phyloP scores from a whole-genome alignment of 805 yeast species.

The Yamadazyma philogaea region DNA sequence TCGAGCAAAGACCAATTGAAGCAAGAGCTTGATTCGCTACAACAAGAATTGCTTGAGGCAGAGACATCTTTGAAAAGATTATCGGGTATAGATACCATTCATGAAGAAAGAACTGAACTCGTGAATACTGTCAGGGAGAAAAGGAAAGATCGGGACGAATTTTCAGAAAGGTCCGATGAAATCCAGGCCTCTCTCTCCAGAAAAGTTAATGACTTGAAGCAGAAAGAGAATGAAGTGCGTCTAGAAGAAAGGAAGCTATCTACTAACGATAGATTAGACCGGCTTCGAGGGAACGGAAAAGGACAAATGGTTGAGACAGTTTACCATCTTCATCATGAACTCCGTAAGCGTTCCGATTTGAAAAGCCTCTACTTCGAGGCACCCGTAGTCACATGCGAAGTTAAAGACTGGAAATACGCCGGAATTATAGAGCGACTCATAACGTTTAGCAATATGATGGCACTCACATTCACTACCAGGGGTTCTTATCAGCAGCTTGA shows the following conservation, averaged over 20 bases:
- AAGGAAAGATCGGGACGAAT: slow-evolving; percentile 12
- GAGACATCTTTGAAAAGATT: slow-evolving; percentile 17
- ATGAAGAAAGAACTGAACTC: slow-evolving; percentile 9
- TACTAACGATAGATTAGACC: slow-evolving; percentile 8
- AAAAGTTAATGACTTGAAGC: slow-evolving; percentile 1
- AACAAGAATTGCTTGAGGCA: slow-evolving; percentile 11
- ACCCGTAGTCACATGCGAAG: slow-evolving; percentile 62
- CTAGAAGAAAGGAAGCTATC: slow-evolving; percentile 9
- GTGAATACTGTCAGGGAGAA: slow-evolving; percentile 16
- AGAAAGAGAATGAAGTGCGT: slow-evolving; percentile 1
- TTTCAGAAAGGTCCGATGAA: slow-evolving; percentile 20
- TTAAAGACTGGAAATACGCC: slow-evolving; percentile 48
- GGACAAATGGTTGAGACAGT: not conserved
- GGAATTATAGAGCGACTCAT: slow-evolving; percentile 57
- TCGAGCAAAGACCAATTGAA: slow-evolving; percentile 6
- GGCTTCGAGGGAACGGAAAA: not conserved
- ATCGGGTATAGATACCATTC: slow-evolving; percentile 9
- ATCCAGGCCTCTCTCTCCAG: slow-evolving; percentile 19
- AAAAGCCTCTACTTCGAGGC: slow-evolving; percentile 60
- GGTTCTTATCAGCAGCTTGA: slow-evolving; percentile 41
- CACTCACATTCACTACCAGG: slow-evolving; percentile 60
- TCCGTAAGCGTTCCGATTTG: slow-evolving; percentile 42
- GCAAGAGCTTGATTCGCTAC: slow-evolving; percentile 11
- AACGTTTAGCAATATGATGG: slow-evolving; percentile 49
- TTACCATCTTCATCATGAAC: slow-evolving; percentile 22